Percentiles rank a stretch among this genome's conserved stretches.
Conservation (phyloP, 2,329 filamentous ascomycete species). For the Sclerotinia subarctica region DNA sequence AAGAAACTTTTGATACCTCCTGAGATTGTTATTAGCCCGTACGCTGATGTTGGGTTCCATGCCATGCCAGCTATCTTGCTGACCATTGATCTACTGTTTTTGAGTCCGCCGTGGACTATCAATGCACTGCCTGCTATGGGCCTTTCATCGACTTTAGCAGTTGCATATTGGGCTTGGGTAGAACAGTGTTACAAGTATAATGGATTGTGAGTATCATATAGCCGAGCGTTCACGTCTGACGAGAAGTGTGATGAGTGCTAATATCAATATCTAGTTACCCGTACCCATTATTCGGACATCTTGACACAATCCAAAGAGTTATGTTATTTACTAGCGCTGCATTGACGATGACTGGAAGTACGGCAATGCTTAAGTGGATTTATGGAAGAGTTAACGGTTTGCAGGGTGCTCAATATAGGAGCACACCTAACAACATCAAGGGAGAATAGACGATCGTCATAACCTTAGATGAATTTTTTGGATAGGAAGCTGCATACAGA, state of each 20-base stretch:
- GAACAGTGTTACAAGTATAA: constrained; percentile 68
- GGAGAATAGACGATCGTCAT: not conserved
- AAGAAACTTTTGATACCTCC: constrained; percentile 50
- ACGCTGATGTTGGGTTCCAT: constrained; percentile 63
- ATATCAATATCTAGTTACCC: constrained; percentile 60
- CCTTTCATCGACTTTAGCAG: constrained; percentile 57
- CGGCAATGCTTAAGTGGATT: constrained; percentile 63
- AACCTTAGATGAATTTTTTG: not conserved
- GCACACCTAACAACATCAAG: constrained; percentile 17
- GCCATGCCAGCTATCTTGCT: constrained; percentile 63
- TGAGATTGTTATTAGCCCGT: constrained; percentile 52
- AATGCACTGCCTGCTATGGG: constrained; percentile 56
- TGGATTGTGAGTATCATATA: constrained; percentile 50
- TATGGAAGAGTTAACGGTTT: constrained; percentile 66
- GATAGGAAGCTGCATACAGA: not conserved
- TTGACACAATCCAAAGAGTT: constrained; percentile 63
- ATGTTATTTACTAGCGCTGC: constrained; percentile 69
- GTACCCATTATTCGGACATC: constrained; percentile 75
- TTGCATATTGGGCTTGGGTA: constrained; percentile 74
- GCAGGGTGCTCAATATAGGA: constrained; percentile 40
- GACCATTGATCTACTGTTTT: constrained; percentile 60
- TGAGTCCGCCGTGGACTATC: constrained; percentile 72
- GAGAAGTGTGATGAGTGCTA: not conserved
- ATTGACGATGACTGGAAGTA: constrained; percentile 67
- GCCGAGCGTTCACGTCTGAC: not conserved